Evolutionary conservation across 1,284 basidiomycete genomes (phyloP).

Genomic region (Omphalotus olearius): DNA sequence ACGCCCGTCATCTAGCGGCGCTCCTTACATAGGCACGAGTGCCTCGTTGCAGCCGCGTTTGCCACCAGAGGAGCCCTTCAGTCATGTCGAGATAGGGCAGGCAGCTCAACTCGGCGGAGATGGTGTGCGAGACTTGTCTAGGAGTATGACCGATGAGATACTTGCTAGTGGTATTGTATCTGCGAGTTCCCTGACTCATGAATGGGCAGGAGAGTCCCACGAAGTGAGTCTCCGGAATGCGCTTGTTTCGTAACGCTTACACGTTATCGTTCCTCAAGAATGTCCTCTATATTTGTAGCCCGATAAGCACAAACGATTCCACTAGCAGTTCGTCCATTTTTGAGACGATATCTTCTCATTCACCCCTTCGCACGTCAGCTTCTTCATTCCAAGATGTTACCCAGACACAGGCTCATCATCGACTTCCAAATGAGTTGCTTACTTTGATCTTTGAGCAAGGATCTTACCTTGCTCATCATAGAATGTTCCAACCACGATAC

Average conservation of each 20-base stretch:
- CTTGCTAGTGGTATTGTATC: background rate
- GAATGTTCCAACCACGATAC: conserved; percentile 12
- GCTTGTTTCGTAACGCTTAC: too few species aligned
- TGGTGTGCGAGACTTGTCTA: conserved; percentile 8
- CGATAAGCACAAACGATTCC: too few species aligned
- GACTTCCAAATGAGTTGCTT: conserved; percentile 16
- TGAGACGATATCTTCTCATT: too few species aligned
- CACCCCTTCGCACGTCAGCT: too few species aligned
- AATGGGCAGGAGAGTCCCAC: background rate
- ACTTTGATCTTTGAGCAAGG: conserved; percentile 15
- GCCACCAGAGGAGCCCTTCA: conserved; percentile 10
- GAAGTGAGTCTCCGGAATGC: background rate
- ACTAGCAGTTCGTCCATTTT: too few species aligned
- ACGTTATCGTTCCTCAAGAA: too few species aligned
- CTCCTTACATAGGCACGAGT: conserved; percentile 11
- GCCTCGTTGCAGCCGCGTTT: conserved; percentile 6
- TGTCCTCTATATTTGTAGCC: too few species aligned
- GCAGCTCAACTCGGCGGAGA: background rate
- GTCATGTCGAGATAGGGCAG: conserved; percentile 2
- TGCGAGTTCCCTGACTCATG: background rate
- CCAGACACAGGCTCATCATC: background rate
- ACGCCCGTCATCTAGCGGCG: conserved; percentile 13
- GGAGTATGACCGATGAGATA: conserved; percentile 13
- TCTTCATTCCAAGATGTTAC: too few species aligned
- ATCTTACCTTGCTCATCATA: conserved; percentile 12